Evolutionary conservation across 164 flowering plant genomes (phyloP), one percentile per base, ranked within the genome.

Genomic region (Paratinospora sagittata): DNA sequence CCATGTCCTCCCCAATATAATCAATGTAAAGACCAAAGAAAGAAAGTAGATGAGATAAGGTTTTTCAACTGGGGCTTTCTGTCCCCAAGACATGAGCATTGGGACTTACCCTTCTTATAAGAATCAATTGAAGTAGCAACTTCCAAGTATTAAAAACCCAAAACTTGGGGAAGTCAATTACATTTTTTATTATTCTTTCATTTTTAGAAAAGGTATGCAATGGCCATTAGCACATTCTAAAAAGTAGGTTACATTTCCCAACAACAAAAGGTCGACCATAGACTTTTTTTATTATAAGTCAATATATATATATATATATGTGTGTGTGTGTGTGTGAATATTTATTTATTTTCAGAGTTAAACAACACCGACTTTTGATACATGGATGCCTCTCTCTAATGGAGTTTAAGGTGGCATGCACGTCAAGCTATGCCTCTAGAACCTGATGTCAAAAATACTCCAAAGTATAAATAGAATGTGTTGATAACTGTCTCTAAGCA

Each of bases 321-420:
- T n/a, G n/a, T n/a, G n/a, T n/a, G n/a, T n/a, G n/a, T n/a, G n/a
- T n/a, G n/a, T 7, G 49, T 43, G 13, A 11, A 11, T 49, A 11
- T 49, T 52, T 17, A 16, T 52, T 52, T 21, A 52, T 52, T 52
- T 21, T 52, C 58, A 52, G 19, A 52, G 5, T 52, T 52, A 52
- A 4, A 49, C 19, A 52, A 52, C n/a, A 19, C n/a, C 5, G 58
- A 52, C 58, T 52, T 52, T 52, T 10, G 58, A 52, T 52, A 52
- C 58, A 16, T 52, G 58, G 5, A 52, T 52, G 58, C 58, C 58
- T 52, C 58, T 52, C 58, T 52, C 19, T 52, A 52, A 52, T 13
- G 19, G 58, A 52, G 58, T 21, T 52, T 52, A 52, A 52, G 58
- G 58, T 16, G 58, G 58, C 58, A 52, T 52, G 58, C 58, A 52